Evolutionary conservation across 345 rosid genomes (phyloP).

Genomic region (Euphorbia tirucalli): DNA sequence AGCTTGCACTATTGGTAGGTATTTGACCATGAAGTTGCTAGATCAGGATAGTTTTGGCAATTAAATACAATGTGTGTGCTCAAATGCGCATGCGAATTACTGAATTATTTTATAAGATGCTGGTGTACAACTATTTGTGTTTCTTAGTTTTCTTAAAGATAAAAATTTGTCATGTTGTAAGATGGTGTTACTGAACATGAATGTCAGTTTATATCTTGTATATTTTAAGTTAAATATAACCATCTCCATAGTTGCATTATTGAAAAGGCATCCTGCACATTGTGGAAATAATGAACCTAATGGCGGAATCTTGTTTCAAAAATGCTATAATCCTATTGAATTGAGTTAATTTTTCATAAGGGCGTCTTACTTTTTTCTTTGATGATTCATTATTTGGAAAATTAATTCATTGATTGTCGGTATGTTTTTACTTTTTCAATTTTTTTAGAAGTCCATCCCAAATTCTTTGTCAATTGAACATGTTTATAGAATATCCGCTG

Average conservation of each 20-base stretch:
- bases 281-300: background rate
- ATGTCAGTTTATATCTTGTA: background rate
- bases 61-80: background rate
- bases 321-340: too few species aligned
- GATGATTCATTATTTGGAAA: background rate
- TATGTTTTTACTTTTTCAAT: background rate
- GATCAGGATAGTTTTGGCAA: background rate
- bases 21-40: too few species aligned
- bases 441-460: background rate
- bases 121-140: too few species aligned
- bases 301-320: too few species aligned
- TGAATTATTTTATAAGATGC: too few species aligned
- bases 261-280: background rate
- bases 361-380: too few species aligned
- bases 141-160: background rate
- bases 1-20: too few species aligned
- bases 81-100: background rate
- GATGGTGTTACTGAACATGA: background rate
- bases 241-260: background rate
- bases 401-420: too few species aligned
- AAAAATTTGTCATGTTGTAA: background rate
- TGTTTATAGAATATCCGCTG: background rate
- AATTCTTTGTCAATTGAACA: background rate
- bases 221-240: background rate
- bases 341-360: too few species aligned